Evolutionary conservation across 2,329 filamentous ascomycete species (phyloP).

Genomic region (Zymoseptoria pseudotritici): DNA sequence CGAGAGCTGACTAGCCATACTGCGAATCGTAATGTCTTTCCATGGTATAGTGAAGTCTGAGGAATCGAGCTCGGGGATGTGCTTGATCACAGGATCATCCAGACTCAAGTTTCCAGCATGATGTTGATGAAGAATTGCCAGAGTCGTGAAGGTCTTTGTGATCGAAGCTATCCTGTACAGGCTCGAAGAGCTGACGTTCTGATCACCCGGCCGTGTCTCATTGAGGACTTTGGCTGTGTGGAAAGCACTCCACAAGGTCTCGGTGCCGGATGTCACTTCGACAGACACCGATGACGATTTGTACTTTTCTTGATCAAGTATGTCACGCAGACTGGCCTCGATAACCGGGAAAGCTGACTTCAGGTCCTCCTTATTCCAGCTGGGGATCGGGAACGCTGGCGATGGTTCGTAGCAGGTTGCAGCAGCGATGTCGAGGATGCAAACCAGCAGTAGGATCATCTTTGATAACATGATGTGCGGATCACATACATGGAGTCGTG

Average conservation of each 20-base stretch:
- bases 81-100: conserved; percentile 36
- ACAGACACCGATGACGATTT: conserved; percentile 34
- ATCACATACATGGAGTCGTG: too few relatives aligned
- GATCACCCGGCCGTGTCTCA: conserved; percentile 30
- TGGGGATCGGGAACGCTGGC: conserved; percentile 33
- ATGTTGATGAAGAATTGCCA: conserved; percentile 48
- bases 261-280: conserved; percentile 33
- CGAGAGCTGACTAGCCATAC: conserved; percentile 36
- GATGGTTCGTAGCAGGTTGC: conserved; percentile 31
- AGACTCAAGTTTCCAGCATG: conserved; percentile 44
- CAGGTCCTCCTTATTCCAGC: conserved; percentile 26
- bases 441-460: not conserved
- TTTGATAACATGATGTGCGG: not conserved
- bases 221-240: conserved; percentile 34
- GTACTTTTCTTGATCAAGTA: conserved; percentile 25
- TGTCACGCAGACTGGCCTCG: conserved; percentile 18
- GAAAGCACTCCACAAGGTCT: conserved; percentile 33
- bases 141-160: conserved; percentile 43
- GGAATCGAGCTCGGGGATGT: conserved; percentile 43
- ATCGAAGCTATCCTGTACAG: conserved; percentile 34
- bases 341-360: conserved; percentile 28
- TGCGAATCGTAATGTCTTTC: conserved; percentile 38
- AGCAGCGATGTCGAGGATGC: not conserved
- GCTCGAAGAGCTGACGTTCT: conserved; percentile 32
- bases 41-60: conserved; percentile 35